Evolutionary conservation across 2,329 filamentous ascomycete species (phyloP).

Genomic region (Hymenoscyphus fructigenus): DNA sequence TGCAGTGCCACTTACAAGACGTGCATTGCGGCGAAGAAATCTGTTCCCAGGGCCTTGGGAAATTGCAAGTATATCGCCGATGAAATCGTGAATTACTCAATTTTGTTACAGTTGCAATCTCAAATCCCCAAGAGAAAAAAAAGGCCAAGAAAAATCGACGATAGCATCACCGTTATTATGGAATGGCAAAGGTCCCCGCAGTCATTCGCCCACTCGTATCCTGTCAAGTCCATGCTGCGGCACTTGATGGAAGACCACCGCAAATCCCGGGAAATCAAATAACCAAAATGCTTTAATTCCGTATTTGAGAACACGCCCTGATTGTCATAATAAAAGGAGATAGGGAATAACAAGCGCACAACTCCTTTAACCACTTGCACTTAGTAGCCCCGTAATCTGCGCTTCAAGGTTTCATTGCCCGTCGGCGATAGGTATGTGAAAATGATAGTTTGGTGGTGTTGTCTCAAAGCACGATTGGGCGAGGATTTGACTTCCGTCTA

Average conservation of each 20-base stretch:
- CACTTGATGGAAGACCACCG: not conserved
- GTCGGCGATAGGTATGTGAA: not conserved
- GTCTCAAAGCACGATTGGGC: not conserved
- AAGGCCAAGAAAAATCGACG: not conserved
- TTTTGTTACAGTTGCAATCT: not conserved
- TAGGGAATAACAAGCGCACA: not conserved
- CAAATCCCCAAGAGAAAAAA: not conserved
- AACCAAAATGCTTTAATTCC: not conserved
- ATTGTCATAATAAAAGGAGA: not conserved
- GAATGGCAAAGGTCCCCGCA: not conserved
- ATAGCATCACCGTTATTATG: not conserved
- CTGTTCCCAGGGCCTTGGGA: not conserved
- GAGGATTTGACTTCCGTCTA: not conserved
- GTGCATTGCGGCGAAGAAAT: not conserved
- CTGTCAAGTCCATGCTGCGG: not conserved
- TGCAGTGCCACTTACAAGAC: not conserved
- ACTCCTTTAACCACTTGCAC: not conserved
- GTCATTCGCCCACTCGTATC: not conserved
- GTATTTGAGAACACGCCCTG: not conserved
- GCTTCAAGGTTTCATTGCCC: not conserved
- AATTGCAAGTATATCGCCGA: not conserved
- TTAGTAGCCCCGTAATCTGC: not conserved
- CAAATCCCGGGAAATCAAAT: constrained; percentile 1
- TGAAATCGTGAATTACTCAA: not conserved
- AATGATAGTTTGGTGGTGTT: not conserved